A percentile compares a stretch with the other conserved stretches of the same genome.
phyloP scores from a whole-genome alignment of 331 rosid species.

The Malus hybrid region DNA sequence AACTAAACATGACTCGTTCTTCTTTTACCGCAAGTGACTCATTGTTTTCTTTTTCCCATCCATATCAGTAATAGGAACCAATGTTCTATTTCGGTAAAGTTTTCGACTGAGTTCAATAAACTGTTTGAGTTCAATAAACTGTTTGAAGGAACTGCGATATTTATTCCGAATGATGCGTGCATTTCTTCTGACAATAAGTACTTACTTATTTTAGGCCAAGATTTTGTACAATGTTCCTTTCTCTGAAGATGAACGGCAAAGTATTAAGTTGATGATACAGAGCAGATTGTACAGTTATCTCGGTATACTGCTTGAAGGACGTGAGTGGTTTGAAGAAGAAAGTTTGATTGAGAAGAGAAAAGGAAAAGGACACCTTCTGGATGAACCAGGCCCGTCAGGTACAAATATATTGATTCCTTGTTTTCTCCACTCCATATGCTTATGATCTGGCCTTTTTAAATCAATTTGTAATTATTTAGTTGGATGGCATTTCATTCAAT shows the following conservation, averaged over 20 bases:
- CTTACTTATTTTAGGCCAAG: constrained; percentile 59
- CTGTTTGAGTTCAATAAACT: neutral
- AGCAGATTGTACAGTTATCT: constrained; percentile 62
- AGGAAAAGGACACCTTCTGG: constrained; percentile 23
- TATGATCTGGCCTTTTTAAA: neutral
- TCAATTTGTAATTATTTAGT: neutral
- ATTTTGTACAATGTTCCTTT: constrained; percentile 54
- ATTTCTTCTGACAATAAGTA: constrained; percentile 13
- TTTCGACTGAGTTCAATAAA: neutral
- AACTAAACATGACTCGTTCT: neutral
- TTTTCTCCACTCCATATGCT: neutral
- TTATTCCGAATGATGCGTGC: neutral
- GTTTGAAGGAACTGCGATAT: neutral
- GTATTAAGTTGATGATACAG: constrained; percentile 66
- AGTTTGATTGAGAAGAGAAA: constrained; percentile 38
- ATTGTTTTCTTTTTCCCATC: neutral
- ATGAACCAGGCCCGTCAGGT: constrained; percentile 59
- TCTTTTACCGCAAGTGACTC: neutral
- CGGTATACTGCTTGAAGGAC: constrained; percentile 62
- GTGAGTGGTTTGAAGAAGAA: constrained; percentile 71
- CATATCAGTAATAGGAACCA: neutral
- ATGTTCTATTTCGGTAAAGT: neutral
- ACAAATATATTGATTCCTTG: neutral
- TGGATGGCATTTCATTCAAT: neutral
- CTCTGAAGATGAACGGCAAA: constrained; percentile 63